phyloP scores from a whole-genome alignment of 1,139 yeast species.

The Blastobotrys buckinghamii region DNA sequence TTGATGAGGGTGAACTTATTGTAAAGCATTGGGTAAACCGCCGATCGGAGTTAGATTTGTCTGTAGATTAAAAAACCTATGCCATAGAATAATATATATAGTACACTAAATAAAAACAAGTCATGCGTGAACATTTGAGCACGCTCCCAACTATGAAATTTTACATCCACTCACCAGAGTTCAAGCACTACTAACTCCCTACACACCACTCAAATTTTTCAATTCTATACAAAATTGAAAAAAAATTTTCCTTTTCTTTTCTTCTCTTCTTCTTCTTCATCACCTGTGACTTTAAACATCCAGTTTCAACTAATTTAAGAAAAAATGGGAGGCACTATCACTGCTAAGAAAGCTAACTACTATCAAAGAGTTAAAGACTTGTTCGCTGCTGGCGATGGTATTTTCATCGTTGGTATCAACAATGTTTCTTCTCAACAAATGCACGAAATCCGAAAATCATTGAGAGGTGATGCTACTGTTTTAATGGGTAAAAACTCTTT shows the following conservation, averaged over 20 bases:
- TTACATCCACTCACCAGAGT: not conserved
- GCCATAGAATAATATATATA: too few relatives aligned
- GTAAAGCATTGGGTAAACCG: conserved; percentile 55
- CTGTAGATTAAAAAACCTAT: not conserved
- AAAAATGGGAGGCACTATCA: conserved; percentile 98
- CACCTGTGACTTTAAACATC: conserved; percentile 78
- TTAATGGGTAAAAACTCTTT: conserved; percentile 99
- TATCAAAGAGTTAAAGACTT: conserved; percentile 92
- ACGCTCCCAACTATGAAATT: not conserved
- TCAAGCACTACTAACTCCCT: not conserved
- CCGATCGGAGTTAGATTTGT: not conserved
- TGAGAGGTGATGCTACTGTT: conserved; percentile 90
- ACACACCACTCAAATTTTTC: not conserved
- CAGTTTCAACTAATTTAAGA: conserved; percentile 55
- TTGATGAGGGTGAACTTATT: conserved; percentile 63
- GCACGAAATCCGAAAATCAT: conserved; percentile 98
- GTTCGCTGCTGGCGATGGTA: conserved; percentile 88
- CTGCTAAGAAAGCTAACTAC: conserved; percentile 96
- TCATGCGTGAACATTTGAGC: not conserved
- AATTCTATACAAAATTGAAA: not conserved
- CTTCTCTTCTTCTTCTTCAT: not conserved
- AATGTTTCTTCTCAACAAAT: conserved; percentile 99
- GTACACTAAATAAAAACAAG: not conserved
- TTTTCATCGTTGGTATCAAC: conserved; percentile 93
- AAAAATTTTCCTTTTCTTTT: not conserved